Evolutionary conservation across 2,329 filamentous ascomycete species (phyloP).

Genomic region (Didymella pinodella): DNA sequence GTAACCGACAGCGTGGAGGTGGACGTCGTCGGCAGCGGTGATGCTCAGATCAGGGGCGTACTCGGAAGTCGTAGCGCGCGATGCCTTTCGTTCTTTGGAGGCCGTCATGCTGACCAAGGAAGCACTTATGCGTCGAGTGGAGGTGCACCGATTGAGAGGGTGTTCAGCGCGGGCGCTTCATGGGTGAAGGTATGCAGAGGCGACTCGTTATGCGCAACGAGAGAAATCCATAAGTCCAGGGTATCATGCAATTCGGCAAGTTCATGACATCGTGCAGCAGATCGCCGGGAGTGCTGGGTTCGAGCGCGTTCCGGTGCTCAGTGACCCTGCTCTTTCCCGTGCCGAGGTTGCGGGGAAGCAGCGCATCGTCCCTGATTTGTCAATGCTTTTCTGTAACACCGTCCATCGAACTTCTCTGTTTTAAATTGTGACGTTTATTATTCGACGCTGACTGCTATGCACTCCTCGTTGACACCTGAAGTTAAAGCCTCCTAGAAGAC

Average conservation of each 20-base stretch:
- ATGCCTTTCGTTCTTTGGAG: constrained; percentile 3
- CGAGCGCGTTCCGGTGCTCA: constrained; percentile 13
- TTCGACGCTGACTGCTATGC: neutral
- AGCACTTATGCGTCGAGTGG: neutral
- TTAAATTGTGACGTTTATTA: neutral
- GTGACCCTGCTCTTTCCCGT: constrained; percentile 22
- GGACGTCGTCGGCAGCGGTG: constrained; percentile 54
- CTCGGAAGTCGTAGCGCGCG: constrained; percentile 25
- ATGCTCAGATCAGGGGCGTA: constrained; percentile 58
- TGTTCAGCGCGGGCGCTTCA: constrained; percentile 11
- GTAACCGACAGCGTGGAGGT: constrained; percentile 56
- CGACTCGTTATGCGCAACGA: neutral
- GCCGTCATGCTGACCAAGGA: constrained; percentile 10
- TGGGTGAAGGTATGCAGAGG: neutral
- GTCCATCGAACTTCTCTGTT: neutral
- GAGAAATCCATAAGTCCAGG: neutral
- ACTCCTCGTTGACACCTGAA: neutral
- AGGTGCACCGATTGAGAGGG: neutral
- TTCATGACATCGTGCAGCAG: constrained; percentile 19
- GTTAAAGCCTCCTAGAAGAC: constrained; percentile 66
- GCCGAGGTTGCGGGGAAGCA: constrained; percentile 32
- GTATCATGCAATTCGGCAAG: constrained; percentile 1
- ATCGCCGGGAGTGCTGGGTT: constrained; percentile 8
- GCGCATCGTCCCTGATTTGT: constrained; percentile 9
- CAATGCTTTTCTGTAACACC: constrained; percentile 1